A percentile compares a stretch with the other conserved stretches of the same genome.
Conservation (phyloP, 2,329 filamentous ascomycete genomes). For the Colletotrichum tofieldiae region DNA sequence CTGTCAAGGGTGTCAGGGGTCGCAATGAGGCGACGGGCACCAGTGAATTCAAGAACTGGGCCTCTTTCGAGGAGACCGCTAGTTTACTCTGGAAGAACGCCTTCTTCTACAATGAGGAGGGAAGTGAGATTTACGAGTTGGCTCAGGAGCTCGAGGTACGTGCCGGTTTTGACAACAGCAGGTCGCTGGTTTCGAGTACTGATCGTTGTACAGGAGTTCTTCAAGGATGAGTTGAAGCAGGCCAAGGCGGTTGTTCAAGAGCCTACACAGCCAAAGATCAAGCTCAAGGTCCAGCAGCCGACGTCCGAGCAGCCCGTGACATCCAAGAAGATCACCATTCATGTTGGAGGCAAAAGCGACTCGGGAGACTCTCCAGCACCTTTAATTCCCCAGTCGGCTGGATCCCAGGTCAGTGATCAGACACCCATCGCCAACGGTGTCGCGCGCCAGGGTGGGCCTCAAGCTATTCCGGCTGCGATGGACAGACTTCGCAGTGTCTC, state of each 20-base stretch:
- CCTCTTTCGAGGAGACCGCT: conserved; percentile 83
- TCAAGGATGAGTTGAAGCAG: conserved; percentile 77
- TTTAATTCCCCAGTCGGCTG: conserved; percentile 54
- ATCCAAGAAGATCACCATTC: conserved; percentile 79
- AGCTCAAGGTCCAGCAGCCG: conserved; percentile 78
- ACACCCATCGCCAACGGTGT: conserved; percentile 51
- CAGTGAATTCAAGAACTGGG: conserved; percentile 86
- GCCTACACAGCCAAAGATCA: conserved; percentile 83
- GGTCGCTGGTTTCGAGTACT: background rate
- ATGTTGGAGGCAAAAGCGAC: conserved; percentile 74
- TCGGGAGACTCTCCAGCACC: conserved; percentile 67
- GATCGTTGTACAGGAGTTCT: conserved; percentile 70
- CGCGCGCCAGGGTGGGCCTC: conserved; percentile 31
- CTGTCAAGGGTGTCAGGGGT: conserved; percentile 80
- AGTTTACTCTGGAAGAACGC: conserved; percentile 91
- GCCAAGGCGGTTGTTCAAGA: conserved; percentile 82
- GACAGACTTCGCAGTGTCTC: conserved; percentile 55
- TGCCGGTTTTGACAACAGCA: background rate
- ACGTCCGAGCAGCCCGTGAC: conserved; percentile 49
- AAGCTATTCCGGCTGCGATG: conserved; percentile 37
- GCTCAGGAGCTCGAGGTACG: conserved; percentile 84
- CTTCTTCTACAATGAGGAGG: conserved; percentile 91
- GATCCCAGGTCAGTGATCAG: conserved; percentile 52
- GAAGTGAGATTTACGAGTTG: conserved; percentile 85
- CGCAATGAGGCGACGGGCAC: conserved; percentile 74